Evolutionary conservation across 2,329 filamentous ascomycete species (phyloP).

Genomic region (Trichoderma polysporum): DNA sequence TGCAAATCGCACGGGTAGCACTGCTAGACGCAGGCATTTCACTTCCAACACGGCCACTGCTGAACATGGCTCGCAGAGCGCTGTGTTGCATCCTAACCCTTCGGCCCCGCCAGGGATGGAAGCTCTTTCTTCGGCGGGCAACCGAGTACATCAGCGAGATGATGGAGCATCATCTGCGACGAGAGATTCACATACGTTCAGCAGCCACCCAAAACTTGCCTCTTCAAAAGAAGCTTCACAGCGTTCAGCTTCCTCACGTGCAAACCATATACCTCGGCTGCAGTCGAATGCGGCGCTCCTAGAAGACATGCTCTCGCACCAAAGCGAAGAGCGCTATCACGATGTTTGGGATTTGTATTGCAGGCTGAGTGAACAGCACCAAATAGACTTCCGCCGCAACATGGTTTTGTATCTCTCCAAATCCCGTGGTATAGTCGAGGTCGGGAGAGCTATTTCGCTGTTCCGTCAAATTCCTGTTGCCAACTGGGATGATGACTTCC

Average conservation of each 20-base stretch:
- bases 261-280: neutral
- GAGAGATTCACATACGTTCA: neutral
- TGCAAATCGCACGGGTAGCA: conserved; percentile 17
- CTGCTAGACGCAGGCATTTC: conserved; percentile 30
- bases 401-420: conserved; percentile 45
- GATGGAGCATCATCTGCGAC: neutral
- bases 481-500: conserved; percentile 42
- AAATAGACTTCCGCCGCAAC: conserved; percentile 30
- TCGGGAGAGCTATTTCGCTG: conserved; percentile 45
- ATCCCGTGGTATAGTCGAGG: conserved; percentile 45
- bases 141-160: neutral
- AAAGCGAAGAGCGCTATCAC: conserved; percentile 35
- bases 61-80: conserved; percentile 9
- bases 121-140: neutral
- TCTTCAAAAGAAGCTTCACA: neutral
- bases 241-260: neutral
- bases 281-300: conserved; percentile 1
- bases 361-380: conserved; percentile 36
- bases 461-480: conserved; percentile 40
- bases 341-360: conserved; percentile 46
- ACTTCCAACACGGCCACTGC: conserved; percentile 28
- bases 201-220: neutral
- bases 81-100: neutral
- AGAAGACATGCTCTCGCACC: conserved; percentile 28
- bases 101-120: conserved; percentile 4